A percentile compares a stretch with the other conserved stretches of the same genome.
Conservation (phyloP, 371 early-diverging fungal species). For the Mucor ambiguus region DNA sequence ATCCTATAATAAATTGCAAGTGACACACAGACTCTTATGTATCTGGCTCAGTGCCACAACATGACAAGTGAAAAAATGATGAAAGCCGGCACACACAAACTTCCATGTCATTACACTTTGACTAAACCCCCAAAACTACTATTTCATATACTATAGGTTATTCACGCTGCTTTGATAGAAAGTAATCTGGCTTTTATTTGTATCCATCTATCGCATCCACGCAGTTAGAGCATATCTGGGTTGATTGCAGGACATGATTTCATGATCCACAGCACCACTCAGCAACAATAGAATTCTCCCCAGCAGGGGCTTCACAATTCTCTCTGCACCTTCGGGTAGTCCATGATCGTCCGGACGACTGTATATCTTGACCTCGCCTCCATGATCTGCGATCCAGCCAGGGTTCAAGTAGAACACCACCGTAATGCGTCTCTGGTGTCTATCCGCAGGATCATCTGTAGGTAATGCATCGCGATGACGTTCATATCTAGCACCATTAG, state of each 20-base stretch:
- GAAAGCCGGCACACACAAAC: too few relatives aligned
- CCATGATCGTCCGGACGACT: conserved; percentile 45
- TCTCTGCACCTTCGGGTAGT: conserved; percentile 45
- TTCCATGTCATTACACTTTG: too few relatives aligned
- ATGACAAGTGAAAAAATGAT: too few relatives aligned
- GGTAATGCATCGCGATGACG: conserved; percentile 69
- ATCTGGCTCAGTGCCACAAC: too few relatives aligned
- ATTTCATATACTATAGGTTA: too few relatives aligned
- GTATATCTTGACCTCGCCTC: conserved; percentile 58
- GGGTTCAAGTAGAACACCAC: conserved; percentile 63
- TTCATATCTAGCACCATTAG: conserved; percentile 64
- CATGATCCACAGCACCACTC: conserved; percentile 68
- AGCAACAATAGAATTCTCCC: conserved; percentile 62
- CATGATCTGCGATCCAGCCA: conserved; percentile 53
- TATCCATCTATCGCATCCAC: conserved; percentile 48
- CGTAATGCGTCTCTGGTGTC: conserved; percentile 63
- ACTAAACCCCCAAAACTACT: too few relatives aligned
- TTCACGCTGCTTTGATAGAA: too few relatives aligned
- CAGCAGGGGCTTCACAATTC: conserved; percentile 49
- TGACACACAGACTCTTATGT: too few relatives aligned
- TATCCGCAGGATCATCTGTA: conserved; percentile 55
- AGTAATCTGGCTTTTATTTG: too few relatives aligned
- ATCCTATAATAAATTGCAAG: background rate
- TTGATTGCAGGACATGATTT: conserved; percentile 54
- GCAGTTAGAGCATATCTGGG: conserved; percentile 57